A percentile compares a stretch with the other conserved stretches of the same genome.
phyloP scores from a whole-genome alignment of 768 basidiomycete genomes.

The Termitomyces sp. region DNA sequence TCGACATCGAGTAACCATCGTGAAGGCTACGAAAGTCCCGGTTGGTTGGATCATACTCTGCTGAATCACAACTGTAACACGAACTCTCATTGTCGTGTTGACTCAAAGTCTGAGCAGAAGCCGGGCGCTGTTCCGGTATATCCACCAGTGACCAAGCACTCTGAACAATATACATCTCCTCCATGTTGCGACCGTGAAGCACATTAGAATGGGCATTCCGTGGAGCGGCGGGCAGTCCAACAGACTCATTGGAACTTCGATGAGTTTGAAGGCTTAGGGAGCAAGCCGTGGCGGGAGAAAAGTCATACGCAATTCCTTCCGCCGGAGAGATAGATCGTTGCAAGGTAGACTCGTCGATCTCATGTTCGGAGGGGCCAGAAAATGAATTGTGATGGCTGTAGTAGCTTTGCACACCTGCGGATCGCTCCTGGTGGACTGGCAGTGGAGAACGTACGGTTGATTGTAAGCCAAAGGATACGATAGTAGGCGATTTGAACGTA shows the following conservation, averaged over 20 bases:
- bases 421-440: slow-evolving; percentile 17
- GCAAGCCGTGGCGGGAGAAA: slow-evolving; percentile 1
- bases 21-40: not conserved
- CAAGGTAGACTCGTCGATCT: slow-evolving; percentile 16
- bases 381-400: slow-evolving; percentile 17
- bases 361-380: slow-evolving; percentile 15
- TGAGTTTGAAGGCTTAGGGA: slow-evolving; percentile 14
- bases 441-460: slow-evolving; percentile 10
- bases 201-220: slow-evolving; percentile 22
- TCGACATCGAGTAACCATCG: slow-evolving; percentile 1
- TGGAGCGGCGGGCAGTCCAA: slow-evolving; percentile 33
- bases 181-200: slow-evolving; percentile 10
- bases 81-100: slow-evolving; percentile 1
- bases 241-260: slow-evolving; percentile 18
- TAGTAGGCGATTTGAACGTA: slow-evolving; percentile 7
- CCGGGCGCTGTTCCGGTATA: not conserved
- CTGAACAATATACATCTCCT: slow-evolving; percentile 2
- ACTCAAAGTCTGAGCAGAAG: slow-evolving; percentile 11
- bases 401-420: slow-evolving; percentile 16
- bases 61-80: slow-evolving; percentile 9
- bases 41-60: not conserved
- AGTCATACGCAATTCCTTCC: slow-evolving; percentile 10
- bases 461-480: slow-evolving; percentile 4
- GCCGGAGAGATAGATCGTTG: slow-evolving; percentile 18
- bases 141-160: slow-evolving; percentile 6